A percentile compares a stretch with the other conserved stretches of the same genome.
These are phyloP conservation scores for Sporisorium iseilematis-ciliati DNA, from an alignment of 1,284 basidiomycete species.

Conservation along the genomic window DNA sequence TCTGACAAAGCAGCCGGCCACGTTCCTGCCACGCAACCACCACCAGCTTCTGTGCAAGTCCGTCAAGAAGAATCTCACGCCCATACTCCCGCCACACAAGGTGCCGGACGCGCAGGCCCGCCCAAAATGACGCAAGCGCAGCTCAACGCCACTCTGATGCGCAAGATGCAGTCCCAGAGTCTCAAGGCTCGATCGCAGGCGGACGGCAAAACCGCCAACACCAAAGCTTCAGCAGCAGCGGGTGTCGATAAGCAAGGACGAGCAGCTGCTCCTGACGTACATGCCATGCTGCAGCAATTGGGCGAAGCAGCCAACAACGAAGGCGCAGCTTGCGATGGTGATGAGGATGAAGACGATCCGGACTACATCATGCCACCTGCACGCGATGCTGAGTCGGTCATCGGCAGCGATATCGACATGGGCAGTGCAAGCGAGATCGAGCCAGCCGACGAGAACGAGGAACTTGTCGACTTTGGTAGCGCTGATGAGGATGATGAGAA, in stretches of 20 bases:
- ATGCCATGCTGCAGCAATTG: conserved; percentile 35
- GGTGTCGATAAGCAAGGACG: conserved; percentile 6
- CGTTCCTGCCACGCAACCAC: conserved; percentile 25
- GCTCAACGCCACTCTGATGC: conserved; percentile 57
- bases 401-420: conserved; percentile 48
- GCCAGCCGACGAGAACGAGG: conserved; percentile 29
- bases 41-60: conserved; percentile 15
- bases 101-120: conserved; percentile 24
- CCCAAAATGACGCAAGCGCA: conserved; percentile 50
- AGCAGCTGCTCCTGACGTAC: conserved; percentile 31
- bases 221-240: not conserved
- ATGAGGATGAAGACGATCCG: conserved; percentile 46
- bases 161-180: conserved; percentile 53
- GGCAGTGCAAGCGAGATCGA: conserved; percentile 48
- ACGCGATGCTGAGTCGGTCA: conserved; percentile 39
- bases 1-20: conserved; percentile 44
- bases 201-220: conserved; percentile 12
- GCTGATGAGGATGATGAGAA: conserved; percentile 27
- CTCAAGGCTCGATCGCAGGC: conserved; percentile 39
- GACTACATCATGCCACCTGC: conserved; percentile 42
- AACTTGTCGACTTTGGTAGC: conserved; percentile 27
- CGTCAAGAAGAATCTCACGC: conserved; percentile 4
- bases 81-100: conserved; percentile 5
- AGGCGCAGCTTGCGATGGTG: conserved; percentile 11
- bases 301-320: conserved; percentile 6